phyloP scores from a whole-genome alignment of 208 protist genomes.

The Wallacemonas sp. region DNA sequence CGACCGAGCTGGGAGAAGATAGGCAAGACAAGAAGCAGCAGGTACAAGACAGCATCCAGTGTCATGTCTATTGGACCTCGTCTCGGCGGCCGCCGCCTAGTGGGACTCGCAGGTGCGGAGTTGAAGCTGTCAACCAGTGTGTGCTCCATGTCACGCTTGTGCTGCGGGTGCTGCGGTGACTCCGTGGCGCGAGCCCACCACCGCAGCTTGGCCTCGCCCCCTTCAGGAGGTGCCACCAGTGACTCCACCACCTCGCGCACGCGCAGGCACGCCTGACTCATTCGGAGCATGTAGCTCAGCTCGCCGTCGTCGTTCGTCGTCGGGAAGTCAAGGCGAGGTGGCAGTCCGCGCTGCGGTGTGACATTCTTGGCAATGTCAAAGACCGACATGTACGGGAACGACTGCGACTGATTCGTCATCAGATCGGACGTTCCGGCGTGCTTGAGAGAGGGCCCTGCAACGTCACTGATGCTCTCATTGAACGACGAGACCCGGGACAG shows the following conservation, averaged over 20 bases:
- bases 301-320: conserved; percentile 58
- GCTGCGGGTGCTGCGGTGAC: no score
- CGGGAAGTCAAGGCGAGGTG: conserved; percentile 79
- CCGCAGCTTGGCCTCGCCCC: no score
- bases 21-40: conserved; percentile 30
- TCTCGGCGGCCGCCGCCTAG: no score
- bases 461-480: not conserved
- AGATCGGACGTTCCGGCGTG: not conserved
- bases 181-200: no score
- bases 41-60: conserved; percentile 24
- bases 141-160: no score
- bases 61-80: not conserved
- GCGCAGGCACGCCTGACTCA: conserved; percentile 39
- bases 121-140: no score
- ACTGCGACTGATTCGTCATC: conserved; percentile 15
- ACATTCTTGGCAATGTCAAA: conserved; percentile 8
- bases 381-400: conserved; percentile 14
- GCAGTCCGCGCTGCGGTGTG: conserved; percentile 26
- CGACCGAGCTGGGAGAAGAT: conserved; percentile 26
- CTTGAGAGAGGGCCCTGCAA: not conserved
- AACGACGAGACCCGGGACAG: not conserved
- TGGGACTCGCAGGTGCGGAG: no score
- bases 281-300: conserved; percentile 54
- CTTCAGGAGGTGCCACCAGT: not conserved
- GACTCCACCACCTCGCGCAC: conserved; percentile 47